Conservation (phyloP, 169 alveolate genomes). For the Plasmodium cynomolgi region DNA sequence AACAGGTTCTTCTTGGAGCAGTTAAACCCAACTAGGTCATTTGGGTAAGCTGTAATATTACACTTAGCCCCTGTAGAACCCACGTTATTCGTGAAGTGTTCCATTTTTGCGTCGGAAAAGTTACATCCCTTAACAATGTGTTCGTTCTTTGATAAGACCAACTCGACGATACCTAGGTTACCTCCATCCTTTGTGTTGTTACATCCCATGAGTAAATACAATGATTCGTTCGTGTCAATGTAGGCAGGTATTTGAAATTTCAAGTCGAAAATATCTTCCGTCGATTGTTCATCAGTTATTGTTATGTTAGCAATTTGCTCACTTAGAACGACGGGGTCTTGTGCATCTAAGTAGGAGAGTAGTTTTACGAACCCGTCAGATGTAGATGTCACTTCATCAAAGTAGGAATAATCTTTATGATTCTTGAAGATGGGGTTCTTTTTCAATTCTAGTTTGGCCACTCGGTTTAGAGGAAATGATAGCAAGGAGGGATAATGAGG, state of each 20-base stretch:
- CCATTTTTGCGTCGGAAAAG: background rate
- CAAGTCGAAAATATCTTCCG: background rate
- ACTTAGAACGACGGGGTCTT: background rate
- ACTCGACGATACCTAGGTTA: constrained; percentile 29
- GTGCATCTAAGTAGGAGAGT: constrained; percentile 25
- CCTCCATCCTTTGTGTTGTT: constrained; percentile 46
- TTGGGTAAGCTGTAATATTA: constrained; percentile 7
- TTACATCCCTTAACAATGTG: constrained; percentile 48
- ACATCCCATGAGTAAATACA: constrained; percentile 55
- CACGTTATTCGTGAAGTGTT: constrained; percentile 11
- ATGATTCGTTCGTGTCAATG: constrained; percentile 4
- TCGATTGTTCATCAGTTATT: constrained; percentile 12
- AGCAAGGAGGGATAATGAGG: constrained; percentile 23
- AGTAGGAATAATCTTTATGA: constrained; percentile 7
- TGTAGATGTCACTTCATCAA: background rate
- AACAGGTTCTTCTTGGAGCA: background rate
- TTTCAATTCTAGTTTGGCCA: constrained; percentile 30
- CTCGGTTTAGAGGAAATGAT: constrained; percentile 13
- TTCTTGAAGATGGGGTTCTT: constrained; percentile 33
- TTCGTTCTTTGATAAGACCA: constrained; percentile 31
- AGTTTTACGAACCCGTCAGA: constrained; percentile 14
- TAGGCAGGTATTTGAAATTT: constrained; percentile 53
- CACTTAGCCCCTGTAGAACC: background rate
- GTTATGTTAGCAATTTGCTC: background rate
- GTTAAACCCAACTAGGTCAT: constrained; percentile 48